Conservation (phyloP, 805 yeast species). For the Spathaspora boniae region DNA sequence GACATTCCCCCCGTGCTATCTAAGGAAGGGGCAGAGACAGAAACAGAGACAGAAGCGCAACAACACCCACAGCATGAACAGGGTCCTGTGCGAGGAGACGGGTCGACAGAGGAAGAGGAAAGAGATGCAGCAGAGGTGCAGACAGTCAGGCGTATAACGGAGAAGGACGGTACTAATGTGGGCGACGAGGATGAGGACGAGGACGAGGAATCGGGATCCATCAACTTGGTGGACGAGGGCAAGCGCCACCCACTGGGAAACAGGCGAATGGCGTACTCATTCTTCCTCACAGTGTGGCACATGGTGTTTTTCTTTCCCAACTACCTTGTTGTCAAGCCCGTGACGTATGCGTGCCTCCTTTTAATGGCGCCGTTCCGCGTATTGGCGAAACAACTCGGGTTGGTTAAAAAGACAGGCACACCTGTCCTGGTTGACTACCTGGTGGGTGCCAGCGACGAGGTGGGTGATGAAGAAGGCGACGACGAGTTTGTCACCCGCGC, state of each 20-base stretch:
- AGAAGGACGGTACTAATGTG: background rate
- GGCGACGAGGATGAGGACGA: conserved; percentile 3
- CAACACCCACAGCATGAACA: conserved; percentile 2
- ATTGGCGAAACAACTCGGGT: conserved; percentile 7
- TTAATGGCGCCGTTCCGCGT: conserved; percentile 52
- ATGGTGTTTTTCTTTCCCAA: conserved; percentile 21
- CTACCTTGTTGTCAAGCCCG: conserved; percentile 49
- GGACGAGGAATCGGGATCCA: background rate
- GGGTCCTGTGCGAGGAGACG: background rate
- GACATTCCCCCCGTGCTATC: conserved; percentile 1
- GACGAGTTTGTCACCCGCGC: conserved; percentile 7
- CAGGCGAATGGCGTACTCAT: background rate
- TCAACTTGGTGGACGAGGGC: background rate
- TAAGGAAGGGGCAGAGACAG: conserved; percentile 6
- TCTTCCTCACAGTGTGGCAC: conserved; percentile 5
- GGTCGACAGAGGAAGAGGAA: conserved; percentile 6
- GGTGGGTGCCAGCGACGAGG: background rate
- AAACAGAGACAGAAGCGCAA: background rate
- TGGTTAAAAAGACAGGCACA: background rate
- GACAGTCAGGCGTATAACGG: conserved; percentile 3
- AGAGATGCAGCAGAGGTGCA: conserved; percentile 2
- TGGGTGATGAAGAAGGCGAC: conserved; percentile 2
- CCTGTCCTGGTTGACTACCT: too few species aligned
- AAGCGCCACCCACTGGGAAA: background rate
- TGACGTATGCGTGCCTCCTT: conserved; percentile 46